Percentiles rank a stretch among this genome's conserved stretches.
Evolutionary conservation across 1,284 basidiomycete species (phyloP).

Genomic region (Athelia psychrophila): DNA sequence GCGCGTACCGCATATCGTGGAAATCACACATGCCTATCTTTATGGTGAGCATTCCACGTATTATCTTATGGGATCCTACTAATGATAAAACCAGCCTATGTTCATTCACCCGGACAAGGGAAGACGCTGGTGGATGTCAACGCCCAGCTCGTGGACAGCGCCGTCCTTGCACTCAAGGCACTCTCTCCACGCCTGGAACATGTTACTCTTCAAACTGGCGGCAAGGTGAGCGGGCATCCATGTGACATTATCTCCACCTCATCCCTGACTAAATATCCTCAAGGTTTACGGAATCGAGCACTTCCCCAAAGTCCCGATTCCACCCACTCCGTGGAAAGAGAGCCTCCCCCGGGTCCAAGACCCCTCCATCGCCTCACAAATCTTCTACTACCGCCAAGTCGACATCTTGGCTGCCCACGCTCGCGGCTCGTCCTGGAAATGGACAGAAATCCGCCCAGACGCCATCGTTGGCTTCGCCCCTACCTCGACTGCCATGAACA

Average conservation of each 20-base stretch:
- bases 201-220: conserved; percentile 3
- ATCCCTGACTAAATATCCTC: no score
- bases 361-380: conserved; percentile 1
- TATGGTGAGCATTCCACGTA: neutral
- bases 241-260: no score
- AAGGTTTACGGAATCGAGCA: no score
- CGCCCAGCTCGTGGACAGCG: neutral
- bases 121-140: neutral
- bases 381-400: conserved; percentile 4
- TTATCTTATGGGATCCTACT: no score
- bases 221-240: conserved; percentile 1
- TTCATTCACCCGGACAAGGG: no score
- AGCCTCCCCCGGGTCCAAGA: conserved; percentile 1
- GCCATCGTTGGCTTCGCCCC: conserved; percentile 3
- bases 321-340: conserved; percentile 2
- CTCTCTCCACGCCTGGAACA: neutral
- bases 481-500: conserved; percentile 3
- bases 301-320: neutral
- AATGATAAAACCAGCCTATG: no score
- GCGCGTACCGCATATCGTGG: neutral
- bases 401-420: conserved; percentile 1
- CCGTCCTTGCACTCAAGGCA: conserved; percentile 1
- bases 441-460: conserved; percentile 2
- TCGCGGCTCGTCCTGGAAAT: conserved; percentile 1
- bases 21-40: conserved; percentile 2